Evolutionary conservation across 2,329 filamentous ascomycete genomes (phyloP), one percentile per base, ranked within the genome.

Genomic region (Sarocladium strictum): DNA sequence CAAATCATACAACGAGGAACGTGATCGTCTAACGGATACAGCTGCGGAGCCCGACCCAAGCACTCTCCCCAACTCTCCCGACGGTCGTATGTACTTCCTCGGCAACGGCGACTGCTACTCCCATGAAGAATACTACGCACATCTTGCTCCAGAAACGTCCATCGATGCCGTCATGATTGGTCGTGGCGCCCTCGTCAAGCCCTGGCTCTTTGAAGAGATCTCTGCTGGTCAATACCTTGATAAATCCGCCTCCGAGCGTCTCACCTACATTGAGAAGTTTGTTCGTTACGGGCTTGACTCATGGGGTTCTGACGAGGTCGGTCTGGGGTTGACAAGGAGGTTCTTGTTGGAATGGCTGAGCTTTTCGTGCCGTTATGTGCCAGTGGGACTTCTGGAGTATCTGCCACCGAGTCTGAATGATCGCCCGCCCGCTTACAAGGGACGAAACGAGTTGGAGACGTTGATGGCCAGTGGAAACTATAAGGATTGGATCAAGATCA

Each of bases 171-270:
- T 96, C 66, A 97, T 99, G 94, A 84, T 97, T 58, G 94, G 86
- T n/a, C 89, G 94, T 57, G 94, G 94, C 55, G 94, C 94, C 10
- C 80, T 99, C 56, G 90, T 97, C 73, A 99, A 99, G 74, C 94
- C 94, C 1, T 99, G 94, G 94, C 78, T 99, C 58, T 99, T 97
- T 66, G 94, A 99, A 70, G 94, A 99, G 72, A 97, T 99, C 54
- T 83, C 89, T 61, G 81, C 85, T 58, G 88, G 89, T 4, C 94
- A 97, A 71, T 97, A 97, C 67, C 82, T 99, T 37, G 94, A 99
- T 76, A 99, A 99, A 71, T 90, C 89, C 2, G 87, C 93, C 2
- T 80, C 85, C 4, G 93, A 99, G 75, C 87, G 94, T 56, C 80
- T 99, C 27, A 73, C 76, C 33, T 91, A 96, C 64, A 77, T 99